These are phyloP conservation scores for Dothiorella sarmentorum DNA, from an alignment of 2,329 filamentous ascomycete species.

Conservation along the genomic window DNA sequence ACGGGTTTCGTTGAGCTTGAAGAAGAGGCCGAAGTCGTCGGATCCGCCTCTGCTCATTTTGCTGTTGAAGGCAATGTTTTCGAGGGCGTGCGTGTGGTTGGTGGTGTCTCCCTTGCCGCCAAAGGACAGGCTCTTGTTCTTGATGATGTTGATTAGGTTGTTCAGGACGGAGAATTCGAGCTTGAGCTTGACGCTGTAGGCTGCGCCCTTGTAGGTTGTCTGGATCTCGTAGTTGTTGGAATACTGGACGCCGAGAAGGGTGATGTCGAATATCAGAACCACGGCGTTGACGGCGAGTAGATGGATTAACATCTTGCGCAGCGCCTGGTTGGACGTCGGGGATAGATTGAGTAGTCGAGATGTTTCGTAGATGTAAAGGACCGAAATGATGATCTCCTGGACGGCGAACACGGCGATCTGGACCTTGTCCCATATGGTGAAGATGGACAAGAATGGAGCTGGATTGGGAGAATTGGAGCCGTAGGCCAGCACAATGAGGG, in stretches of 20 bases:
- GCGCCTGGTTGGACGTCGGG: slow-evolving; percentile 9
- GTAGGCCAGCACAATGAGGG: slow-evolving; percentile 55
- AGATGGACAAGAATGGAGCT: slow-evolving; percentile 32
- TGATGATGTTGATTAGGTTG: slow-evolving; percentile 38
- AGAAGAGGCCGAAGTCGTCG: background rate
- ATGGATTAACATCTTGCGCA: slow-evolving; percentile 30
- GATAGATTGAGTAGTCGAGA: background rate
- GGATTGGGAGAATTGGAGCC: slow-evolving; percentile 45
- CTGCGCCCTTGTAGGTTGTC: slow-evolving; percentile 40
- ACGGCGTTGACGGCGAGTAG: slow-evolving; percentile 40
- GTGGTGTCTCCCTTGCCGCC: background rate
- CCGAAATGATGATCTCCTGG: slow-evolving; percentile 35
- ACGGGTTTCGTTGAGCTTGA: background rate
- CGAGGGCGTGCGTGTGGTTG: background rate
- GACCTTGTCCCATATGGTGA: slow-evolving; percentile 44
- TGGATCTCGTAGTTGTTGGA: slow-evolving; percentile 38
- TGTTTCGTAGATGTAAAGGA: slow-evolving; percentile 6
- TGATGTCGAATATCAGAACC: slow-evolving; percentile 40
- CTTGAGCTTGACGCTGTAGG: slow-evolving; percentile 49
- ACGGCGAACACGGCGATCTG: slow-evolving; percentile 44
- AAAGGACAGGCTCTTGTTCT: background rate
- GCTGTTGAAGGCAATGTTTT: background rate
- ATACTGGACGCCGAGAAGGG: slow-evolving; percentile 39
- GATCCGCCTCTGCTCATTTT: background rate
- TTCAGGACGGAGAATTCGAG: slow-evolving; percentile 57